Conservation (phyloP, 768 basidiomycete species). For the Pulveroboletus sp. region DNA sequence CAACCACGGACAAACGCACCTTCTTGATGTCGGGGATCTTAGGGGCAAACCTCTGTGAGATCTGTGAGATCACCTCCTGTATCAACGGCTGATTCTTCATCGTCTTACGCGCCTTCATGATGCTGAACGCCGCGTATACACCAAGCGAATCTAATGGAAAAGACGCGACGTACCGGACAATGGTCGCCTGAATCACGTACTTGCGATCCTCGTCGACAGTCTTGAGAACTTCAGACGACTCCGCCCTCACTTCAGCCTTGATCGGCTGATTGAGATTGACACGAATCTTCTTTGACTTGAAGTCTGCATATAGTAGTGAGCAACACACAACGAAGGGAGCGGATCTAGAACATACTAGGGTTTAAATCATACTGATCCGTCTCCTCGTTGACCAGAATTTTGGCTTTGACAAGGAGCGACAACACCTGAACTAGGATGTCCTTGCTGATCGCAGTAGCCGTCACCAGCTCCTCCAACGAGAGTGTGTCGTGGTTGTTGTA, state of each 20-base stretch:
- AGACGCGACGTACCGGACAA: slow-evolving; percentile 54
- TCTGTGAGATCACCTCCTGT: slow-evolving; percentile 86
- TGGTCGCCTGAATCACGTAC: slow-evolving; percentile 92
- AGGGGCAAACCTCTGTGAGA: slow-evolving; percentile 82
- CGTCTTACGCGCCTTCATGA: slow-evolving; percentile 94
- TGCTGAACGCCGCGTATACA: slow-evolving; percentile 38
- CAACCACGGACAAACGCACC: slow-evolving; percentile 35
- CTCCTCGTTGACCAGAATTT: slow-evolving; percentile 86
- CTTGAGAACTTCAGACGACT: slow-evolving; percentile 84
- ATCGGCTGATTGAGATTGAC: slow-evolving; percentile 90
- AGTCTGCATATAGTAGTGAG: slow-evolving; percentile 42
- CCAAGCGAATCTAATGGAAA: neutral
- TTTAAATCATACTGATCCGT: slow-evolving; percentile 89
- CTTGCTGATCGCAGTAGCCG: slow-evolving; percentile 77
- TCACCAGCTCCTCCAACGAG: slow-evolving; percentile 70
- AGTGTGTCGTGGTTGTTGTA: slow-evolving; percentile 91
- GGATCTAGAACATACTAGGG: slow-evolving; percentile 44
- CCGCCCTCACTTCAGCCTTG: slow-evolving; percentile 91
- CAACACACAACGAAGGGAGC: neutral
- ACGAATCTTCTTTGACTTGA: slow-evolving; percentile 92
- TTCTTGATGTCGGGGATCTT: slow-evolving; percentile 98
- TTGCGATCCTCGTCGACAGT: slow-evolving; percentile 96
- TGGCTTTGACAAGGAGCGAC: slow-evolving; percentile 74
- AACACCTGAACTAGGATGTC: slow-evolving; percentile 69
- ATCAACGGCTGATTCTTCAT: slow-evolving; percentile 92